Evolutionary conservation across 371 early-diverging fungal genomes (phyloP).

Genomic region (Amoeboaphelidium protococcarum): DNA sequence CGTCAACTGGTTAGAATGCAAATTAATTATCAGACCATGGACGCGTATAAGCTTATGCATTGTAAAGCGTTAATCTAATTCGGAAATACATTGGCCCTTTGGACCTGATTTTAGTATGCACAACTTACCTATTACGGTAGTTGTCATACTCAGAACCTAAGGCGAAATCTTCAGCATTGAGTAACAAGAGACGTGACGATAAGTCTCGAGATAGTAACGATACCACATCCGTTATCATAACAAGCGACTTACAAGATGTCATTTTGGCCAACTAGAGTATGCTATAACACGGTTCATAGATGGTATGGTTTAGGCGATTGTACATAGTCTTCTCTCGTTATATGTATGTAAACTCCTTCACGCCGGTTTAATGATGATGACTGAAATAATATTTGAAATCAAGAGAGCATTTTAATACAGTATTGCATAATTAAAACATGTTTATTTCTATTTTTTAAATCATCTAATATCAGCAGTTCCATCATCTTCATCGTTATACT

Average conservation of each 20-base stretch:
- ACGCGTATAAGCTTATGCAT: not conserved
- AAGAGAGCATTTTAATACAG: no score
- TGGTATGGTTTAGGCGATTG: slow-evolving; percentile 85
- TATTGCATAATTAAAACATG: no score
- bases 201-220: not conserved
- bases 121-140: not conserved
- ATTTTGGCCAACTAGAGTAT: slow-evolving; percentile 36
- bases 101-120: not conserved
- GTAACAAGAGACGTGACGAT: no score
- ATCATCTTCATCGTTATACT: no score
- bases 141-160: no score
- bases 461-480: no score
- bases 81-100: slow-evolving; percentile 1
- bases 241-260: slow-evolving; percentile 15
- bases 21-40: not conserved
- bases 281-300: slow-evolving; percentile 56
- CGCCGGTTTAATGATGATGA: no score
- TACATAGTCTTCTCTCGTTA: slow-evolving; percentile 81
- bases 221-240: not conserved
- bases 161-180: no score
- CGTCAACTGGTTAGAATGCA: slow-evolving; percentile 26
- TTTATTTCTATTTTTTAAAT: no score
- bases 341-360: slow-evolving; percentile 83
- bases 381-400: no score
- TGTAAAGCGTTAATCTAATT: not conserved